phyloP scores from a whole-genome alignment of 1,284 basidiomycete species.

The Mycena citricolor region DNA sequence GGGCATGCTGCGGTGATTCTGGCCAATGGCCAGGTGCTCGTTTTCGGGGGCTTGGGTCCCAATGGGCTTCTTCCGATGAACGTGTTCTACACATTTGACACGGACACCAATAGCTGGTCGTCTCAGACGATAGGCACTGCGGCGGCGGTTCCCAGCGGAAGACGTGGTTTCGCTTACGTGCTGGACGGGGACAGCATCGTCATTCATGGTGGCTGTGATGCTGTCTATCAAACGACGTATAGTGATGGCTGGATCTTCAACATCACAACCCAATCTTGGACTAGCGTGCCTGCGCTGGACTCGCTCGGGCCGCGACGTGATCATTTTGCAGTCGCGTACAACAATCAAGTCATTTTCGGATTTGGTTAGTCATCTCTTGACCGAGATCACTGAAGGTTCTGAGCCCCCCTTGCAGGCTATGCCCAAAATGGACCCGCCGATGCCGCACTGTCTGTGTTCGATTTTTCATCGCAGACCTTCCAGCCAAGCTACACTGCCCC shows the following conservation, averaged over 20 bases:
- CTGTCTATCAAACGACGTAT: conserved; percentile 50
- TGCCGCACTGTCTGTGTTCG: conserved; percentile 52
- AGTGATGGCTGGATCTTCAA: conserved; percentile 72
- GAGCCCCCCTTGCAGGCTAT: conserved; percentile 48
- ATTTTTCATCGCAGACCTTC: conserved; percentile 38
- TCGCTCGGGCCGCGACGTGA: conserved; percentile 64
- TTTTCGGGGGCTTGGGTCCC: conserved; percentile 73
- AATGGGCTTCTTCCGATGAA: conserved; percentile 54
- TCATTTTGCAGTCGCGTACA: conserved; percentile 67
- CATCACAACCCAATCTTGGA: conserved; percentile 55
- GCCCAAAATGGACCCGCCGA: conserved; percentile 49
- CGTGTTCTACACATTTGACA: conserved; percentile 66
- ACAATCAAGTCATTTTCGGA: conserved; percentile 67
- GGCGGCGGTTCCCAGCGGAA: conserved; percentile 49
- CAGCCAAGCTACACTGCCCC: conserved; percentile 43
- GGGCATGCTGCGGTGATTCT: conserved; percentile 73
- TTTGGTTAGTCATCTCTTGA: conserved; percentile 59
- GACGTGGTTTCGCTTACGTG: conserved; percentile 67
- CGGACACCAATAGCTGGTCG: conserved; percentile 56
- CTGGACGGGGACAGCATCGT: conserved; percentile 56
- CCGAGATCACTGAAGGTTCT: conserved; percentile 6
- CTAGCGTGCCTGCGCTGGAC: conserved; percentile 46
- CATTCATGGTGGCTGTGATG: conserved; percentile 78
- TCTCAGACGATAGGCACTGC: conserved; percentile 38
- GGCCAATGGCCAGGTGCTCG: conserved; percentile 65